Evolutionary conservation across 345 rosid genomes (phyloP).

Genomic region (Xanthoceras sorbifolium): DNA sequence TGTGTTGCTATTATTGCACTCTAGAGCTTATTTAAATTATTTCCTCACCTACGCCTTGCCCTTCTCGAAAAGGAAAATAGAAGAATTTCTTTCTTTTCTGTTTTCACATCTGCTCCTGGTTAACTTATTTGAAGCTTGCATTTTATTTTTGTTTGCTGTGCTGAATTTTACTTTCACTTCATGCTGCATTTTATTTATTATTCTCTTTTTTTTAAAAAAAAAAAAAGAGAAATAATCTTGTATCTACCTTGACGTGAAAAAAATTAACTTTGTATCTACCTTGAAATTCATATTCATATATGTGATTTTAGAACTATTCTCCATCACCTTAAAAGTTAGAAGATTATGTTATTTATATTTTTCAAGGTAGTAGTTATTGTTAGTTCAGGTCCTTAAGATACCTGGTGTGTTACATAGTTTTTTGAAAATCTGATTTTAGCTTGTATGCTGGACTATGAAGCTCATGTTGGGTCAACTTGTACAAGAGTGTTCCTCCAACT

Average conservation of each 20-base stretch:
- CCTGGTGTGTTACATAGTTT: background rate
- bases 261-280: background rate
- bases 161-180: background rate
- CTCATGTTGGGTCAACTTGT: background rate
- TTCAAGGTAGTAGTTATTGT: background rate
- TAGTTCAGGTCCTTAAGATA: constrained; percentile 2
- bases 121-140: background rate
- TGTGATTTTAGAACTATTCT: background rate
- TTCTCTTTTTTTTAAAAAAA: background rate
- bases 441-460: background rate
- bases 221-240: background rate
- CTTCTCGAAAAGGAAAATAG: background rate
- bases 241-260: background rate
- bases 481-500: background rate
- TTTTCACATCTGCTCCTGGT: background rate
- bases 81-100: background rate
- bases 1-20: background rate
- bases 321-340: background rate
- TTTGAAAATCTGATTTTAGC: background rate
- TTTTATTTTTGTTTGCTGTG: background rate
- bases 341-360: background rate
- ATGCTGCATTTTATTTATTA: background rate
- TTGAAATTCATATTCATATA: background rate
- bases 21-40: background rate
- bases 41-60: background rate